Percentiles rank a stretch among this genome's conserved stretches.
These are phyloP conservation scores for Bocquillonia castaneifolia DNA, from an alignment of 441 rosid species.

Conservation along the genomic window DNA sequence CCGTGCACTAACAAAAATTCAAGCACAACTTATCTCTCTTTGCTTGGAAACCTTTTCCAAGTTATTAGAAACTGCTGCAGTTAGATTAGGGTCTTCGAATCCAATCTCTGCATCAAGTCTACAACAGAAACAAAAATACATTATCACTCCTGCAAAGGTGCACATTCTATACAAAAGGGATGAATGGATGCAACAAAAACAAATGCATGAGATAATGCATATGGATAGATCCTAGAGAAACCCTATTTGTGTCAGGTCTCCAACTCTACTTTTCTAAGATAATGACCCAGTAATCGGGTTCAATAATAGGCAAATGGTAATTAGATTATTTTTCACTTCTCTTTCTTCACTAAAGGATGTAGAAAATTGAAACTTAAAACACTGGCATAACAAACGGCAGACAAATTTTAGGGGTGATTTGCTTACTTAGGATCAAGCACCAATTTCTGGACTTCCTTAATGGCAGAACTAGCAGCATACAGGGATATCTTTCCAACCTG, in stretches of 20 bases:
- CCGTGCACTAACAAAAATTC: slow-evolving; percentile 39
- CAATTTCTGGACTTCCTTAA: slow-evolving; percentile 90
- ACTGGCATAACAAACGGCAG: not conserved
- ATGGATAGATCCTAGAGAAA: not conserved
- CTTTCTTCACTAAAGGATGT: not conserved
- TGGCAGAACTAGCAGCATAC: slow-evolving; percentile 94
- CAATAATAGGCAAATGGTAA: not conserved
- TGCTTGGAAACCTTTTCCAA: slow-evolving; percentile 59
- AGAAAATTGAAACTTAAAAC: slow-evolving; percentile 1
- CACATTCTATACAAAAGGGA: not conserved
- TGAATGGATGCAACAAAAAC: not conserved
- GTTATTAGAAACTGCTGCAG: slow-evolving; percentile 66
- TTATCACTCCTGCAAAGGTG: not conserved
- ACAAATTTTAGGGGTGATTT: slow-evolving; percentile 4
- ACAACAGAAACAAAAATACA: slow-evolving; percentile 14
- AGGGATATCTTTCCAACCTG: slow-evolving; percentile 93
- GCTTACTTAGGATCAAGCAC: slow-evolving; percentile 91
- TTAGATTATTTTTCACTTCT: not conserved
- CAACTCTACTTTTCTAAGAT: not conserved
- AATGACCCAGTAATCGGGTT: not conserved
- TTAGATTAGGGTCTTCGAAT: slow-evolving; percentile 80
- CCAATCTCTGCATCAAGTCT: slow-evolving; percentile 76
- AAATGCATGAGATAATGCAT: not conserved
- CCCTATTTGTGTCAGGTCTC: not conserved
- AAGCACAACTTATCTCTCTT: slow-evolving; percentile 57